Evolutionary conservation across 2,329 filamentous ascomycete genomes (phyloP).

Genomic region (Aspergillus hortae): DNA sequence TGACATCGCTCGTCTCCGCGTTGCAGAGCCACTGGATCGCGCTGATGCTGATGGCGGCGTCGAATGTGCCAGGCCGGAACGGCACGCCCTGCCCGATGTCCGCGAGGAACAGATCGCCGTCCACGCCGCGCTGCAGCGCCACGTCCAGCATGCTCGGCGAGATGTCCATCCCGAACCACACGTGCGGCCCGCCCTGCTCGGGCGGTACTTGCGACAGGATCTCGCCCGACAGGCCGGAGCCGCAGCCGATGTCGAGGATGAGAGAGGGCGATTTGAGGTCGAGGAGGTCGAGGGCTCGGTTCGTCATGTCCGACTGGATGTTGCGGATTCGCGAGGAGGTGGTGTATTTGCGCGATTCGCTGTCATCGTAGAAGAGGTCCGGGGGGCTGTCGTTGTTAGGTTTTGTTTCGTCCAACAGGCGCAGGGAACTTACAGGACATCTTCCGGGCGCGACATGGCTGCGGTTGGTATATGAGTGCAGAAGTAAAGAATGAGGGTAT

Average conservation of each 20-base stretch:
- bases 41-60: conserved; percentile 90
- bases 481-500: too few species aligned
- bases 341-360: conserved; percentile 94
- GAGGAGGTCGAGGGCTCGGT: conserved; percentile 87
- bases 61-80: conserved; percentile 87
- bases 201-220: conserved; percentile 72
- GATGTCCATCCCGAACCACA: conserved; percentile 97
- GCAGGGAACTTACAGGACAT: conserved; percentile 66
- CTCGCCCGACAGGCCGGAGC: conserved; percentile 89
- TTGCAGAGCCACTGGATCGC: conserved; percentile 99
- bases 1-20: conserved; percentile 83
- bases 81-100: conserved; percentile 96
- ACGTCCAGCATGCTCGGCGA: conserved; percentile 95
- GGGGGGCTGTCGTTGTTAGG: conserved; percentile 61
- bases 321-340: conserved; percentile 92
- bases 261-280: conserved; percentile 74
- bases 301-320: conserved; percentile 92
- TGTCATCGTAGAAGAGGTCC: conserved; percentile 96
- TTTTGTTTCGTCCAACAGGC: background rate
- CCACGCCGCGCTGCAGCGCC: conserved; percentile 84
- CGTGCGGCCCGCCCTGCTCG: conserved; percentile 77
- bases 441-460: conserved; percentile 94
- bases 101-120: conserved; percentile 88
- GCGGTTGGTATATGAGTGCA: conserved; percentile 7
- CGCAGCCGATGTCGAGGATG: conserved; percentile 95